A percentile compares a stretch with the other conserved stretches of the same genome.
Evolutionary conservation across 2,329 filamentous ascomycete genomes (phyloP).

Genomic region (Emmonsiellopsis sp.): DNA sequence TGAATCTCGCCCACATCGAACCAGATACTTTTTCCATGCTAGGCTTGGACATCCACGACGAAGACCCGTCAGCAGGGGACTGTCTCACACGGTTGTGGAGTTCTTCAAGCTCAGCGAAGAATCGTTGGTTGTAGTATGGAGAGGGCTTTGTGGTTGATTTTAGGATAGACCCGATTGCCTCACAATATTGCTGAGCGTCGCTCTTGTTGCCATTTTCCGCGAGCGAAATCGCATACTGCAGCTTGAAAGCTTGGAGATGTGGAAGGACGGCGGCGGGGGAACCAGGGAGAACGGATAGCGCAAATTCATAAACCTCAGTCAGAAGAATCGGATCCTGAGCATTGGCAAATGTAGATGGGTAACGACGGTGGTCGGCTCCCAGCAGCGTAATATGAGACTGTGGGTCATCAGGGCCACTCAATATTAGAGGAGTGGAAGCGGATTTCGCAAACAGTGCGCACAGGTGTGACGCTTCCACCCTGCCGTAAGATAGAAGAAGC

Average conservation of each 20-base stretch:
- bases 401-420: constrained; percentile 76
- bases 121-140: constrained; percentile 69
- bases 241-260: constrained; percentile 83
- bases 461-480: constrained; percentile 84
- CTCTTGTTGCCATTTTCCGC: constrained; percentile 74
- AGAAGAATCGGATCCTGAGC: constrained; percentile 82
- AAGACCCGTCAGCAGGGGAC: constrained; percentile 69
- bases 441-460: constrained; percentile 82
- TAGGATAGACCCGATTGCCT: constrained; percentile 67
- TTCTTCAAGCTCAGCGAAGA: constrained; percentile 73
- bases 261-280: constrained; percentile 55
- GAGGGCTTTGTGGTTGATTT: constrained; percentile 74
- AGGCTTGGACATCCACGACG: constrained; percentile 88
- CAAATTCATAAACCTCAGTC: constrained; percentile 95
- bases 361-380: constrained; percentile 69
- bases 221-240: constrained; percentile 74
- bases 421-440: constrained; percentile 45
- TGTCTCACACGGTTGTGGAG: constrained; percentile 74
- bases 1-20: constrained; percentile 85
- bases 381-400: constrained; percentile 72
- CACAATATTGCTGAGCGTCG: constrained; percentile 87
- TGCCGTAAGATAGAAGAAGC: constrained; percentile 73
- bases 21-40: constrained; percentile 94
- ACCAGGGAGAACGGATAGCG: constrained; percentile 59
- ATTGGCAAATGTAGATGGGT: constrained; percentile 62